A percentile compares a stretch with the other conserved stretches of the same genome.
phyloP scores from a whole-genome alignment of 371 early-diverging fungal genomes.

The Mucor lusitanicus region DNA sequence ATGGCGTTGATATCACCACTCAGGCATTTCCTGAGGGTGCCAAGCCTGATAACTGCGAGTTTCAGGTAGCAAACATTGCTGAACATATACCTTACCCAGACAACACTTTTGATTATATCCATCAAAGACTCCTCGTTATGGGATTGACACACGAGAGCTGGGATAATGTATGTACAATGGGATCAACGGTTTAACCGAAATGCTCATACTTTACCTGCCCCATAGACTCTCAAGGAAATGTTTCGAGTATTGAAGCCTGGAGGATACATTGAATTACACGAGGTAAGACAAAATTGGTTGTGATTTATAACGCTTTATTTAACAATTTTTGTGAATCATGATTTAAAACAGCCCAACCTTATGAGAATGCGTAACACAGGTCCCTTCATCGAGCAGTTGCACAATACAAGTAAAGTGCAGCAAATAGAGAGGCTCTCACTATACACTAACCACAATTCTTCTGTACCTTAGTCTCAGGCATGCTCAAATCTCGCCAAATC shows the following conservation, averaged over 20 bases:
- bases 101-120: slow-evolving; percentile 26
- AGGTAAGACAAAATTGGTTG: slow-evolving; percentile 21
- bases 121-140: slow-evolving; percentile 15
- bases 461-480: background rate
- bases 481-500: background rate
- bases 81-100: slow-evolving; percentile 23
- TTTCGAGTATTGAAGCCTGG: slow-evolving; percentile 19
- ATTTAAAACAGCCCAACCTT: background rate
- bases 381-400: background rate
- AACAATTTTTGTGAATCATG: background rate
- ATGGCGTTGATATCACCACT: slow-evolving; percentile 41
- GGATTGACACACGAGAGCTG: slow-evolving; percentile 10
- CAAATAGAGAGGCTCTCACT: background rate
- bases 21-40: slow-evolving; percentile 15
- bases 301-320: background rate
- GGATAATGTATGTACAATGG: slow-evolving; percentile 6
- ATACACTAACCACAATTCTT: background rate
- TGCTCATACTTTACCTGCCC: background rate
- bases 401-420: background rate
- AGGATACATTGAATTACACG: slow-evolving; percentile 35
- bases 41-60: slow-evolving; percentile 22
- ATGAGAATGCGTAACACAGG: background rate
- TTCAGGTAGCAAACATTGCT: slow-evolving; percentile 18
- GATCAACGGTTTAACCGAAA: background rate
- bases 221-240: slow-evolving; percentile 6